A percentile compares a stretch with the other conserved stretches of the same genome.
Conservation (phyloP, 352 stramenopile genomes). For the Globisporangium canariense region DNA sequence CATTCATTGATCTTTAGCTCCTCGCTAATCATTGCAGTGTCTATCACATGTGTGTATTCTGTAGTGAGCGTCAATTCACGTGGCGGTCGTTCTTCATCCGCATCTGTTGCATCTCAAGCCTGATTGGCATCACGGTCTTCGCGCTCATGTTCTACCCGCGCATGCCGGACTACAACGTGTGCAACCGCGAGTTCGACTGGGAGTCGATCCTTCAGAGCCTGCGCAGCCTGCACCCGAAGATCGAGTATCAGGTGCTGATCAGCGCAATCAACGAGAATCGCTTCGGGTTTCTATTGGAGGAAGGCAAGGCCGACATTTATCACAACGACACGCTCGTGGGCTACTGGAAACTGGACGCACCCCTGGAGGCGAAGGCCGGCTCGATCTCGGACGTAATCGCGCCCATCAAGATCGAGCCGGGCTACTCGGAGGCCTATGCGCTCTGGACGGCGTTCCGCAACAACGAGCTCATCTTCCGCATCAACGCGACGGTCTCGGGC, state of each 20-base stretch:
- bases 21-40: not conserved
- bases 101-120: conserved; percentile 43
- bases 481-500: conserved; percentile 75
- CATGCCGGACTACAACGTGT: conserved; percentile 87
- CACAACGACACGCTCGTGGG: conserved; percentile 71
- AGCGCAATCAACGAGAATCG: conserved; percentile 89
- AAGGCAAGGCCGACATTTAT: conserved; percentile 77
- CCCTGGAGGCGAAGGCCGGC: conserved; percentile 61
- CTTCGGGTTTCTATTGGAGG: conserved; percentile 78
- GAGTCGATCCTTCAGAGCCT: conserved; percentile 82
- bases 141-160: conserved; percentile 87
- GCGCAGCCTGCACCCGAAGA: conserved; percentile 65
- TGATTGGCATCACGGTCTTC: conserved; percentile 63
- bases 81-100: conserved; percentile 51
- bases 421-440: conserved; percentile 55
- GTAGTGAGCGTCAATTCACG: conserved; percentile 40
- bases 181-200: conserved; percentile 88
- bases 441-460: conserved; percentile 71
- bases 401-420: conserved; percentile 65
- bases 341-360: conserved; percentile 64
- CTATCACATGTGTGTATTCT: not conserved
- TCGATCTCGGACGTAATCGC: conserved; percentile 80
- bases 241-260: conserved; percentile 83
- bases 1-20: not conserved
- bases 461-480: conserved; percentile 75